Evolutionary conservation across 768 basidiomycete genomes (phyloP), one percentile per base, ranked within the genome.

Genomic region (Gloeopeniophorella convolvens): DNA sequence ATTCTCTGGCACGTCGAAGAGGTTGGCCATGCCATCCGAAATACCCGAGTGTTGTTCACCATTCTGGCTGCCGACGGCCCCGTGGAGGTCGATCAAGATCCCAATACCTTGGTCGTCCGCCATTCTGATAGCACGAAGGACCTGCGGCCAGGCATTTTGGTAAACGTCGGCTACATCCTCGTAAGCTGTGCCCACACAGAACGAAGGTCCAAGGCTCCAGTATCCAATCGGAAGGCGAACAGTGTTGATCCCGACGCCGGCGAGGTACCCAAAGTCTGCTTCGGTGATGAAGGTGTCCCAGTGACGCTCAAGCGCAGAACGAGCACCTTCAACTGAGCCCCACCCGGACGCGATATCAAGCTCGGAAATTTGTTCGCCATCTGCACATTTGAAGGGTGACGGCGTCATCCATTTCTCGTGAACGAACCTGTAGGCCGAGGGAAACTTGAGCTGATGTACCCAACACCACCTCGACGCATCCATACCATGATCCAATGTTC

Each of bases 381-480:
- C 60, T 3, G 84, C 83, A 48, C 81, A 81, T 4, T 59, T 57
- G 60, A 85, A 87, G 24, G 83, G 48, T 27, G 80, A 80, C 3
- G 83, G 80, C 1, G 77, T 77, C 80, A 88, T 85, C 84, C 85
- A 89, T 18, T 72, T 66, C 63, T 89, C 85, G 49, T 80, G 77
- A 5, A 85, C 82, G 60, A 86, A 85, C 80, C 81, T 83, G 42
- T 15, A 32, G 42, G 18, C 23, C 4, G 18, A 21, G 23, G 16
- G 18, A 1, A 39, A n/a, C 23, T 39, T 11, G 4, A 11, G 18
- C 3, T 11, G 13, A n/a, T 20, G 16, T 39, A 7, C 4, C 5
- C 16, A 39, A 4, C 10, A 15, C 37, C 9, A 33, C 13, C 23
- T 4, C 3, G 37, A 18, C 37, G 20, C 2, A 50, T 11, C 4